phyloP scores from a whole-genome alignment of 495 filamentous ascomycete species.

The Achaetomiella virescens region DNA sequence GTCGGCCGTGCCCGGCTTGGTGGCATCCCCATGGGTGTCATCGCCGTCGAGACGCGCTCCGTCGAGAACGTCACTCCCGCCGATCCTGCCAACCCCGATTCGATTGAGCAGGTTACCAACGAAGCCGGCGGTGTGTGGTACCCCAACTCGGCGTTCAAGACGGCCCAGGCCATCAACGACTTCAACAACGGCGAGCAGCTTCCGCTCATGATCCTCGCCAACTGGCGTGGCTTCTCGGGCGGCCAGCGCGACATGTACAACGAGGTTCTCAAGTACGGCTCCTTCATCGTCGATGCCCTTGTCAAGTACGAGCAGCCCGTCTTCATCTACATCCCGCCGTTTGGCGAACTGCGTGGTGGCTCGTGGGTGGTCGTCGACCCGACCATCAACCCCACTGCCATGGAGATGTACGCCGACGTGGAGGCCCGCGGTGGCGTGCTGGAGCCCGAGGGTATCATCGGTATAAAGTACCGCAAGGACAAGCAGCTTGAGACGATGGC shows the following conservation, averaged over 20 bases:
- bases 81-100: slow-evolving; percentile 98
- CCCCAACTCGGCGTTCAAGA: slow-evolving; percentile 99
- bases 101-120: slow-evolving; percentile 83
- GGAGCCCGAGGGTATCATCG: slow-evolving; percentile 95
- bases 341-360: slow-evolving; percentile 94
- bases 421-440: slow-evolving; percentile 94
- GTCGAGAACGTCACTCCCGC: slow-evolving; percentile 96
- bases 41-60: slow-evolving; percentile 90
- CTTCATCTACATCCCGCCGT: slow-evolving; percentile 97
- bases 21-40: slow-evolving; percentile 97
- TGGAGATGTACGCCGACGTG: slow-evolving; percentile 99
- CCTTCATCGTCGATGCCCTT: slow-evolving; percentile 95
- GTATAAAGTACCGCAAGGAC: slow-evolving; percentile 96
- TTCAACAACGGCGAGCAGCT: slow-evolving; percentile 99
- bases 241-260: slow-evolving; percentile 99
- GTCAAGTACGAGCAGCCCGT: slow-evolving; percentile 98
- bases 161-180: slow-evolving; percentile 94
- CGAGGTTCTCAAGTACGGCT: slow-evolving; percentile 98
- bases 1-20: slow-evolving; percentile 94
- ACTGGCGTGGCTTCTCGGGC: slow-evolving; percentile 99
- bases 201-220: slow-evolving; percentile 96
- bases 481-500: slow-evolving; percentile 98
- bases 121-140: slow-evolving; percentile 99
- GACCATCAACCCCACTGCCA: slow-evolving; percentile 89
- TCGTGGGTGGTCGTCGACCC: slow-evolving; percentile 99